Evolutionary conservation across 129 eudicot genomes (phyloP), one percentile per base, ranked within the genome.

Genomic region (Flaveria ramosissima): DNA sequence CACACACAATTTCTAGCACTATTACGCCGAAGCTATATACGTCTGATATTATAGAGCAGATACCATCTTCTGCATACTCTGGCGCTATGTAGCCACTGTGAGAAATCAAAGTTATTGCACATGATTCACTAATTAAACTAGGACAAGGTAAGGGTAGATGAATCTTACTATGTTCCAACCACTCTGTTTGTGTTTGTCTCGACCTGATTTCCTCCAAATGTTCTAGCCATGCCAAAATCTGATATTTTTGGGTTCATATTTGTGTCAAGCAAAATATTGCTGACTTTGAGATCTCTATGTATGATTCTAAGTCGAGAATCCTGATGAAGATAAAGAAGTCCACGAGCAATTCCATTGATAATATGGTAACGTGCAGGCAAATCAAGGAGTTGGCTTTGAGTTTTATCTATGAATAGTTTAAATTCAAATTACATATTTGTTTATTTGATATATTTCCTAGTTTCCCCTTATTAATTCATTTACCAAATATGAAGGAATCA

Each of bases 401-500:
- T 45, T 71, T 76, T 73, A 76, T 72, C 82, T 76, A 85, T 20
- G 1, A 15, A 50, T 42, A 16, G 15, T 60, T 57, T 70, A 1
- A 45, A 36, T 1, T 36, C 41, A 69, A 55, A 46, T 24, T 75
- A 23, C 5, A 11, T 1, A 0, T n/a, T 42, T 56, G 53, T n/a
- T 43, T 6, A 27, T 19, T 8, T 24, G 15, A 53, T 9, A 30
- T 1, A 23, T 23, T 30, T 42, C 10, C 9, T 6, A 19, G 42
- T 26, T 23, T 48, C 7, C 7, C 24, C 9, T 9, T 26, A 5
- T 36, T 36, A 36, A 48, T 27, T 4, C 16, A 19, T 36, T 50
- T 63, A 87, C 89, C 89, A 57, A 87, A 87, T 53, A 87, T 60
- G 30, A 87, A 82, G 32, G 55, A 69, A 73, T 87, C 91, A 46